These are phyloP conservation scores for Acephala macrosclerotiorum DNA, from an alignment of 2,329 filamentous ascomycete genomes.

Conservation along the genomic window DNA sequence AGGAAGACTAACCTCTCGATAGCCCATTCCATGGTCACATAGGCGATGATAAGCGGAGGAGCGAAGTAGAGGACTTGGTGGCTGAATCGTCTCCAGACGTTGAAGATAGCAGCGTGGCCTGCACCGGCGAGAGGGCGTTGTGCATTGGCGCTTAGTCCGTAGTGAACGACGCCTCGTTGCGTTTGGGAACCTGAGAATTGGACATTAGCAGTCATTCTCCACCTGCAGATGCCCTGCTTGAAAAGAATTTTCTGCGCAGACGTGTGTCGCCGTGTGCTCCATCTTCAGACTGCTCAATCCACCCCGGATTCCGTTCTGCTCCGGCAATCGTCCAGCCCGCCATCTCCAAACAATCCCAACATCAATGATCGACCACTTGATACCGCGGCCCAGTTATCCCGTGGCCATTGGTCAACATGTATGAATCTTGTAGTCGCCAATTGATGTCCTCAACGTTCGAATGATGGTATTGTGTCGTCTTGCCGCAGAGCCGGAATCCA, in stretches of 20 bases:
- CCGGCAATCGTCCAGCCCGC: background rate
- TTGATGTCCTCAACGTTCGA: background rate
- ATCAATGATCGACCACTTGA: background rate
- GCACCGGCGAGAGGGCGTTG: conserved; percentile 86
- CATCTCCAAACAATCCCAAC: background rate
- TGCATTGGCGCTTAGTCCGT: conserved; percentile 84
- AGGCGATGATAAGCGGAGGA: conserved; percentile 79
- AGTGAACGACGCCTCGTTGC: conserved; percentile 72
- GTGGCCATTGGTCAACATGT: no score
- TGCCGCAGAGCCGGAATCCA: conserved; percentile 16
- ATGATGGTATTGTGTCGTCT: background rate
- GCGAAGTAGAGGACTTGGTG: conserved; percentile 89
- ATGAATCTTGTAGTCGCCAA: background rate
- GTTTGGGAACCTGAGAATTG: conserved; percentile 57
- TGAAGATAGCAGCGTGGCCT: conserved; percentile 87
- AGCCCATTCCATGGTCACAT: conserved; percentile 90
- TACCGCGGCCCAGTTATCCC: no score
- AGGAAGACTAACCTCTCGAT: conserved; percentile 79
- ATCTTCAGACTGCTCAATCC: no score
- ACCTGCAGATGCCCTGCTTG: background rate
- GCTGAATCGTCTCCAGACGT: conserved; percentile 87
- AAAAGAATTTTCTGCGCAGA: background rate
- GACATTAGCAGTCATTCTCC: conserved; percentile 36
- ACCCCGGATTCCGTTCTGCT: background rate
- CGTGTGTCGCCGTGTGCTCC: background rate